phyloP scores from a whole-genome alignment of 495 filamentous ascomycete genomes.

The Hypoxylon lienhwacheense region DNA sequence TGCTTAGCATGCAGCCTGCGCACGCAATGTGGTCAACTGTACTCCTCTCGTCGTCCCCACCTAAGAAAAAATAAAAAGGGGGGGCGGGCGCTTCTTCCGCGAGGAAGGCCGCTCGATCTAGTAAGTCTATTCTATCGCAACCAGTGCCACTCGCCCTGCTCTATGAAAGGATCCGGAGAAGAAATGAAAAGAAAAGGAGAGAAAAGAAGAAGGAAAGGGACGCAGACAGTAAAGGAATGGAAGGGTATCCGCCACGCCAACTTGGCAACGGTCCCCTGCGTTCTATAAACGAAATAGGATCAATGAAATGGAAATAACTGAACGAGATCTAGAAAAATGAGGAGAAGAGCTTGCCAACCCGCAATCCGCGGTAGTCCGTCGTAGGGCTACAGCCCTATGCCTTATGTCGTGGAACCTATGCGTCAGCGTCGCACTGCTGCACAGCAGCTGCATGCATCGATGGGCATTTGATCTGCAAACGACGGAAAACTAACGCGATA shows the following conservation, averaged over 20 bases:
- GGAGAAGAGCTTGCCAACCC: constrained; percentile 6
- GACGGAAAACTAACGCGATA: no score
- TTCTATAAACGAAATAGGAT: constrained; percentile 7
- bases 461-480: not conserved
- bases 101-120: constrained; percentile 30
- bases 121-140: constrained; percentile 26
- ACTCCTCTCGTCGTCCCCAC: constrained; percentile 4
- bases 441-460: constrained; percentile 15
- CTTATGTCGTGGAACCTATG: constrained; percentile 13
- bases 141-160: constrained; percentile 1
- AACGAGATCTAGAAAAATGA: constrained; percentile 1
- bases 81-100: constrained; percentile 17
- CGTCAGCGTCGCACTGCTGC: constrained; percentile 23
- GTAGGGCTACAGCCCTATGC: constrained; percentile 13
- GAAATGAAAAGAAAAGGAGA: constrained; percentile 8
- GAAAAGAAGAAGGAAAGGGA: not conserved
- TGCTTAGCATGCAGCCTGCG: constrained; percentile 16
- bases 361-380: not conserved
- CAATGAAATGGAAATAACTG: constrained; percentile 4
- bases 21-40: constrained; percentile 12
- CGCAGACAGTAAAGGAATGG: not conserved
- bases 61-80: not conserved
- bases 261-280: constrained; percentile 5
- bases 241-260: constrained; percentile 11
- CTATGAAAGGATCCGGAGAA: not conserved